Evolutionary conservation across 306 rosid genomes (phyloP), one percentile per base, ranked within the genome.

Genomic region (Cicer yamashitae): DNA sequence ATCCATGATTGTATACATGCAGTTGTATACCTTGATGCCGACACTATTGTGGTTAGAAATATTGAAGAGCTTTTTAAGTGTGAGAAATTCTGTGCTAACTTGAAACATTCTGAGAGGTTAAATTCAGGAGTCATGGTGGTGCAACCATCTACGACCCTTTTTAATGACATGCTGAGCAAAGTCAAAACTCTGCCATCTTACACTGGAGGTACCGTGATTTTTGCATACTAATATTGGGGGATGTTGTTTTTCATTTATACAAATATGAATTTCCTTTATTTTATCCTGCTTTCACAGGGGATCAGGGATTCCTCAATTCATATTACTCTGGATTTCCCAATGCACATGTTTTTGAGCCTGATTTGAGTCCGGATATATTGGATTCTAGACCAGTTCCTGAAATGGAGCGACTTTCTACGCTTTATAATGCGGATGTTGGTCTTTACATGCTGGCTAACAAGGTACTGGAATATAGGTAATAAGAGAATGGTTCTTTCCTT

Each of bases 361-460:
- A 86, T 74, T 41, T 90, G 79, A 20, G 85, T 18, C 85, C 73
- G 2, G 97, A 84, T 39, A 80, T 70, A 71, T 79, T 79, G 78
- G 75, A 84, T 20, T 77, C 89, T 80, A 88, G 92, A 84, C 86
- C 87, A 38, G 76, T 77, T 77, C 96, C 96, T 76, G 84, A 88
- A 84, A 88, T 96, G 99, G 97, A 96, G 96, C 91, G 98, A 75
- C 99, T 96, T 51, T 96, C 99, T 45, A 92, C 99, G 46, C 81
- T 96, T 56, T 96, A 92, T 86, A 96, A 92, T 86, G 99, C 99
- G 40, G 99, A 96, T 82, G 98, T 92, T 59, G 99, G 99, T 86
- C 98, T 96, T 71, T 90, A 92, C 88, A 96, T 96, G 99, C 98
- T 96, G 30, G 99, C 99, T 72, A 96, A 96, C 88, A 96, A 96